These are phyloP conservation scores for Sphaceloma murrayae DNA, from an alignment of 2,329 filamentous ascomycete species.

Conservation along the genomic window DNA sequence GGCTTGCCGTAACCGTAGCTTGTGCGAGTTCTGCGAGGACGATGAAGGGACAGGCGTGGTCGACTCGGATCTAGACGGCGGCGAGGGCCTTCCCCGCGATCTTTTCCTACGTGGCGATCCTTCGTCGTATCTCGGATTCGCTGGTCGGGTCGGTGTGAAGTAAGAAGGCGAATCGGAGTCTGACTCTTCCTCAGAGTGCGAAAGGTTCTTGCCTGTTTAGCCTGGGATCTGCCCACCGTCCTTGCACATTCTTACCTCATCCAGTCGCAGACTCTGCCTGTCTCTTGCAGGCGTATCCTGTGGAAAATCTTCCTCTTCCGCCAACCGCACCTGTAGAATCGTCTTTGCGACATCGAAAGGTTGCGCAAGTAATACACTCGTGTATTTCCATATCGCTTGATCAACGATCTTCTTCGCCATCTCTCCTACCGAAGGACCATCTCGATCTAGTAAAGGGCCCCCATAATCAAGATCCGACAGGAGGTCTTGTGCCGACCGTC, in stretches of 20 bases:
- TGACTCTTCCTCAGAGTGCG: conserved; percentile 49
- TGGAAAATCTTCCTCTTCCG: conserved; percentile 24
- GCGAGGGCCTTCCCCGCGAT: conserved; percentile 36
- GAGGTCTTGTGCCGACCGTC: conserved; percentile 66
- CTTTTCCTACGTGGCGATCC: conserved; percentile 36
- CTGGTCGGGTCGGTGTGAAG: conserved; percentile 63
- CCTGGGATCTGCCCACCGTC: no score
- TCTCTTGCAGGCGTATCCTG: conserved; percentile 3
- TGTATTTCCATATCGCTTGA: conserved; percentile 85
- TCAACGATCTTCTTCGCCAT: conserved; percentile 70
- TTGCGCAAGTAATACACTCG: conserved; percentile 77
- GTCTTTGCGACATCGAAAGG: conserved; percentile 97
- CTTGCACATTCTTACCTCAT: conserved; percentile 21
- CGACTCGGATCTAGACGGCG: conserved; percentile 30
- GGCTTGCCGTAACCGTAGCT: conserved; percentile 60
- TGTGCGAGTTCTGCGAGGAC: conserved; percentile 41
- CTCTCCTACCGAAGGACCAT: conserved; percentile 62
- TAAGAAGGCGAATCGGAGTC: conserved; percentile 67
- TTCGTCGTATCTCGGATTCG: conserved; percentile 19
- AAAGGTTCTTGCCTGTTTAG: conserved; percentile 7
- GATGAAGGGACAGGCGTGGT: conserved; percentile 31
- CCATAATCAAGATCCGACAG: conserved; percentile 88
- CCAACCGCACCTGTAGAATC: conserved; percentile 66
- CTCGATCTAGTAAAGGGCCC: conserved; percentile 64
- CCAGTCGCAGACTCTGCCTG: conserved; percentile 4